These are phyloP conservation scores for Chamaenerion angustifolium DNA, from an alignment of 345 rosid species.

Conservation along the genomic window DNA sequence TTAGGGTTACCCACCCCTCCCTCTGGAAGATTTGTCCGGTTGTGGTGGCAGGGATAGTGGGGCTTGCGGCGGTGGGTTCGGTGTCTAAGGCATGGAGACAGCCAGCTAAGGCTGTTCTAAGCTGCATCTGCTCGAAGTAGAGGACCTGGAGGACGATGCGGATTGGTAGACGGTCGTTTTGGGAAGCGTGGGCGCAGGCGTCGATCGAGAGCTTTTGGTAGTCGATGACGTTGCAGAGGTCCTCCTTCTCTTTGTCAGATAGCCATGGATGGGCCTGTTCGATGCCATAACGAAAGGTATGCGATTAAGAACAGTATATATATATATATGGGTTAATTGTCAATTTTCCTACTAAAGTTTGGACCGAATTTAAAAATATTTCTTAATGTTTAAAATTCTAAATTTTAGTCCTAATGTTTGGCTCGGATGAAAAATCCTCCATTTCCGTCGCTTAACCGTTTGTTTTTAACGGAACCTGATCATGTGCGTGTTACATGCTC, in stretches of 20 bases:
- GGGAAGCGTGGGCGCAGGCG: slow-evolving; percentile 96
- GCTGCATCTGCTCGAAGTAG: slow-evolving; percentile 92
- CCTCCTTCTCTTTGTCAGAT: slow-evolving; percentile 75
- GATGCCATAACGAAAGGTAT: no score
- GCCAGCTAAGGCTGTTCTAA: slow-evolving; percentile 72
- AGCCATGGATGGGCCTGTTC: slow-evolving; percentile 95
- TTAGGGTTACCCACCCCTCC: slow-evolving; percentile 87
- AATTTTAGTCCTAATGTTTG: no score
- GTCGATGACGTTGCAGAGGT: slow-evolving; percentile 78
- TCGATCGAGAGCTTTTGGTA: slow-evolving; percentile 84
- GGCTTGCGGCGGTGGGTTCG: slow-evolving; percentile 41
- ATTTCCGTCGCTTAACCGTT: no score
- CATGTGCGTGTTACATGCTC: no score
- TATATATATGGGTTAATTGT: no score
- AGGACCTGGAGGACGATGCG: slow-evolving; percentile 83
- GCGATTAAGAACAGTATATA: no score
- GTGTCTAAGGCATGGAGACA: slow-evolving; percentile 52
- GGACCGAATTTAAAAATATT: no score
- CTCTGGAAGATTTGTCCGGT: slow-evolving; percentile 62
- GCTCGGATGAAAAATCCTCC: no score
- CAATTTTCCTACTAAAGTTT: no score
- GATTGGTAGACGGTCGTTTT: slow-evolving; percentile 77
- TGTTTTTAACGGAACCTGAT: no score
- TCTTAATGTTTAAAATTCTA: no score
- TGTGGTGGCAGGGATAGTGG: slow-evolving; percentile 18